Evolutionary conservation across 1,284 basidiomycete species (phyloP).

Genomic region (Tranzscheliella williamsii): DNA sequence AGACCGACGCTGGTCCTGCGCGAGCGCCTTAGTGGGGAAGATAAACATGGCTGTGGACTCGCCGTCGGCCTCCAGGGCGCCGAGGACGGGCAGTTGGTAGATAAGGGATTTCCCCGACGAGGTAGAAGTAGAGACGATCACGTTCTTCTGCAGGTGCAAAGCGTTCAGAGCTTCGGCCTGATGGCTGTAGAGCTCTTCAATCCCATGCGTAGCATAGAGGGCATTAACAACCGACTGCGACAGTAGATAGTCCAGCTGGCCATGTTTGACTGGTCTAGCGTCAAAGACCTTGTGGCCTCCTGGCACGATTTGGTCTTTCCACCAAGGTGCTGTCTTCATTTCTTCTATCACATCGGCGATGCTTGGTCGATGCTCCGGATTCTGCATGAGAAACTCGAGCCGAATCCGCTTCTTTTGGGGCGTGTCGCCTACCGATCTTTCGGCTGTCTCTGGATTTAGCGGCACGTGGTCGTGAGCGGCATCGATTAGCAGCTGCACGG

Average conservation of each 20-base stretch:
- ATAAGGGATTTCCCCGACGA: slow-evolving; percentile 90
- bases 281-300: slow-evolving; percentile 53
- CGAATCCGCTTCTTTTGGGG: slow-evolving; percentile 51
- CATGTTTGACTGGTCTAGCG: slow-evolving; percentile 33
- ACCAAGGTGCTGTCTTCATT: slow-evolving; percentile 49
- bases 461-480: slow-evolving; percentile 56
- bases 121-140: slow-evolving; percentile 87
- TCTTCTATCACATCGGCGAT: slow-evolving; percentile 49
- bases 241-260: slow-evolving; percentile 41
- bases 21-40: slow-evolving; percentile 90
- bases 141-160: slow-evolving; percentile 69
- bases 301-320: slow-evolving; percentile 59
- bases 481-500: slow-evolving; percentile 49
- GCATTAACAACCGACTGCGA: slow-evolving; percentile 67
- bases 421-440: slow-evolving; percentile 30
- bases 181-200: slow-evolving; percentile 74
- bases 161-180: slow-evolving; percentile 77
- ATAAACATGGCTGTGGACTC: slow-evolving; percentile 77
- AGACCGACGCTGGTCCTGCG: slow-evolving; percentile 76
- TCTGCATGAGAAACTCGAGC: slow-evolving; percentile 45
- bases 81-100: slow-evolving; percentile 72
- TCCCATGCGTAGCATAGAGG: slow-evolving; percentile 69
- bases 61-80: slow-evolving; percentile 70
- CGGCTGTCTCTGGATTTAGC: slow-evolving; percentile 41
- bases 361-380: slow-evolving; percentile 45